Base-by-base conservation (phyloP, 1,139 yeast genomes). In the Taiozyma onychis region DNA sequence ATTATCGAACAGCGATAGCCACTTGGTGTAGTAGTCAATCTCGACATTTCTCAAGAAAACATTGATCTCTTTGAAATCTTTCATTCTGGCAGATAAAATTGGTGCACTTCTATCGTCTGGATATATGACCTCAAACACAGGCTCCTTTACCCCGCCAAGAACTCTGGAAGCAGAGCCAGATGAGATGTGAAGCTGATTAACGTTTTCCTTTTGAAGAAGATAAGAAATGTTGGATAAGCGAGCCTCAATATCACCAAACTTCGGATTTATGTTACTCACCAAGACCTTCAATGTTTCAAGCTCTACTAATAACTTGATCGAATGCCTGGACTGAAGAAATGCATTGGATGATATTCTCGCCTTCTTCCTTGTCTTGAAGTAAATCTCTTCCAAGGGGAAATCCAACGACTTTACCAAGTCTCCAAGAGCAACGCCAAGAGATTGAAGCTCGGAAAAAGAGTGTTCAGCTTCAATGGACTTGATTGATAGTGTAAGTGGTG, bases 21-120 rank as follows among this genome's bases (percentile, higher is more conserved):
- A 84, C 28, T 67, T 63, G 0, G 88, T 78, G 58, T 78, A 76
- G 54, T 81, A 82, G 42, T 79, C 80, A 4, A 83, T 22, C 18
- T 69, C 53, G 14, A 77, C 52, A 49, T 79, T 77, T 44, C 76
- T 68, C n/a, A 80, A 54, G 26, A 72, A 68, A 2, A 80, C 49
- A 27, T 74, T 78, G 3, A 65, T 32, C 6, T 57, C 59, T 21
- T 66, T 61, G 21, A 60, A 57, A 5, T 55, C 54, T 41, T 64
- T 66, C 8, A 61, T 52, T 48, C 64, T 68, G 1, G 66, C 16
- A 14, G 66, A 66, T 1, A 75, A 10, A 30, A 67, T 56, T 3
- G 80, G 80, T 3, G 59, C 55, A 11, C 60, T 59, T n/a, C 48
- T 57, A 41, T 68, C 69, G 41, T 63, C 66, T 9, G 60, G 55